A percentile compares a stretch with the other conserved stretches of the same genome.
These are phyloP conservation scores for Picochlorum sp. DNA, from an alignment of 139 green algal genomes.

Conservation along the genomic window DNA sequence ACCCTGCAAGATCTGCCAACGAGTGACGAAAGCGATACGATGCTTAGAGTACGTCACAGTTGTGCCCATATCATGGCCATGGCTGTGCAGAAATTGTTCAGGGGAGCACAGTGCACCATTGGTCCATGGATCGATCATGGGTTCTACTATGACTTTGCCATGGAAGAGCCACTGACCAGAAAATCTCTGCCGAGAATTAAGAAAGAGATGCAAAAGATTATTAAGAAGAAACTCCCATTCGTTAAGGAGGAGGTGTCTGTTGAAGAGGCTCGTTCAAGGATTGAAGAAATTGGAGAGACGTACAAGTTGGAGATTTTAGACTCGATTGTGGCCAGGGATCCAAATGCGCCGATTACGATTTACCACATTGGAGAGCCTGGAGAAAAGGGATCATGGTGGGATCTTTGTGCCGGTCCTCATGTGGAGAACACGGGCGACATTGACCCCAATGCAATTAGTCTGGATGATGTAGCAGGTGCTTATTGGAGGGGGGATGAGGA, in stretches of 20 bases:
- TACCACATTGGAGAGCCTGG: slow-evolving; percentile 82
- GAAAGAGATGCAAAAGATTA: slow-evolving; percentile 90
- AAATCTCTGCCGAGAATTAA: slow-evolving; percentile 88
- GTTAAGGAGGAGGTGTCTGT: slow-evolving; percentile 65
- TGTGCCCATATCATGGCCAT: slow-evolving; percentile 97
- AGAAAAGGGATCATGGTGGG: slow-evolving; percentile 76
- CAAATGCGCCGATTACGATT: slow-evolving; percentile 87
- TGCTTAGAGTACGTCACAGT: slow-evolving; percentile 80
- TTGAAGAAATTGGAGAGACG: slow-evolving; percentile 70
- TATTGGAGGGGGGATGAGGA: slow-evolving; percentile 92
- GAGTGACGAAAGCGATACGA: slow-evolving; percentile 61
- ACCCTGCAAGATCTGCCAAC: slow-evolving; percentile 44
- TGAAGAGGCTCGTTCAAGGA: slow-evolving; percentile 73
- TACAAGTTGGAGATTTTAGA: slow-evolving; percentile 98
- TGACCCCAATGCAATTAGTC: slow-evolving; percentile 66
- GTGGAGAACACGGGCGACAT: slow-evolving; percentile 77
- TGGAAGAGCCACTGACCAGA: slow-evolving; percentile 61
- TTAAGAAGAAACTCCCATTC: slow-evolving; percentile 70
- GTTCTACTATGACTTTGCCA: slow-evolving; percentile 99
- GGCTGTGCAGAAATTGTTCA: slow-evolving; percentile 89
- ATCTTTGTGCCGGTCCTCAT: slow-evolving; percentile 93
- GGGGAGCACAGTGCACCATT: slow-evolving; percentile 82
- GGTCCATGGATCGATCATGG: slow-evolving; percentile 93
- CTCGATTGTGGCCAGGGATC: slow-evolving; percentile 52
- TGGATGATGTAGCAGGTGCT: slow-evolving; percentile 82